Percentiles rank a stretch among this genome's conserved stretches.
Conservation (phyloP, 2,329 filamentous ascomycete genomes). For the Ophiosphaerella herpotricha region DNA sequence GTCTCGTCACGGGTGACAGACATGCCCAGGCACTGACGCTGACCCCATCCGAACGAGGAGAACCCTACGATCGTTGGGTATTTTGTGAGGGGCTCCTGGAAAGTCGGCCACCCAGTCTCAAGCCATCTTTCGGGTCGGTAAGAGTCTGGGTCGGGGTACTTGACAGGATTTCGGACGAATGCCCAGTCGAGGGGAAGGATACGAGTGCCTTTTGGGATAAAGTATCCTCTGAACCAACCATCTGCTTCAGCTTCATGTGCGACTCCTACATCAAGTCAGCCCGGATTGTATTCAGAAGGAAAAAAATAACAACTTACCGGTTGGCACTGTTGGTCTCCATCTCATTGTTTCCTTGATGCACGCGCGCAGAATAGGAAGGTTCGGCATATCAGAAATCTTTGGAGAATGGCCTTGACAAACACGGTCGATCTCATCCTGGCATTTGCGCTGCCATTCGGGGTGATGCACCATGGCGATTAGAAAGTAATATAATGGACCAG, state of each 20-base stretch:
- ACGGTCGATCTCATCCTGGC: slow-evolving; percentile 40
- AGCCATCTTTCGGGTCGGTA: slow-evolving; percentile 68
- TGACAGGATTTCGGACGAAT: slow-evolving; percentile 54
- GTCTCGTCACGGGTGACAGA: slow-evolving; percentile 63
- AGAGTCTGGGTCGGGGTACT: slow-evolving; percentile 67
- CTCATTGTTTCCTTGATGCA: slow-evolving; percentile 53
- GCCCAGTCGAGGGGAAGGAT: slow-evolving; percentile 44
- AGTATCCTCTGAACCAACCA: slow-evolving; percentile 55
- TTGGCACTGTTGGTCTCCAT: slow-evolving; percentile 55
- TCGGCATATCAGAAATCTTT: slow-evolving; percentile 45
- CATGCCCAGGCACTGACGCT: slow-evolving; percentile 66
- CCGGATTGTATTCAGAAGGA: slow-evolving; percentile 1
- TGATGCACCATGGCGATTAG: slow-evolving; percentile 45
- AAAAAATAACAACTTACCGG: slow-evolving; percentile 29
- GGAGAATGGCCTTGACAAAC: slow-evolving; percentile 34
- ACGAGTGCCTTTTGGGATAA: slow-evolving; percentile 54
- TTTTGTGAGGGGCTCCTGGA: slow-evolving; percentile 65
- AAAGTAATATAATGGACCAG: slow-evolving; percentile 46
- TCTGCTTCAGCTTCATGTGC: slow-evolving; percentile 59
- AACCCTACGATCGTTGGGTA: slow-evolving; percentile 68
- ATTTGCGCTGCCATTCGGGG: slow-evolving; percentile 42
- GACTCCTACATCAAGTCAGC: slow-evolving; percentile 44
- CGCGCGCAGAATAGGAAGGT: slow-evolving; percentile 51
- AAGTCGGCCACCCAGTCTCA: slow-evolving; percentile 66
- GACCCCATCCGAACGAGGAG: slow-evolving; percentile 69